phyloP scores from a whole-genome alignment of 352 stramenopile genomes.

The Phytophthora niederhauseri region DNA sequence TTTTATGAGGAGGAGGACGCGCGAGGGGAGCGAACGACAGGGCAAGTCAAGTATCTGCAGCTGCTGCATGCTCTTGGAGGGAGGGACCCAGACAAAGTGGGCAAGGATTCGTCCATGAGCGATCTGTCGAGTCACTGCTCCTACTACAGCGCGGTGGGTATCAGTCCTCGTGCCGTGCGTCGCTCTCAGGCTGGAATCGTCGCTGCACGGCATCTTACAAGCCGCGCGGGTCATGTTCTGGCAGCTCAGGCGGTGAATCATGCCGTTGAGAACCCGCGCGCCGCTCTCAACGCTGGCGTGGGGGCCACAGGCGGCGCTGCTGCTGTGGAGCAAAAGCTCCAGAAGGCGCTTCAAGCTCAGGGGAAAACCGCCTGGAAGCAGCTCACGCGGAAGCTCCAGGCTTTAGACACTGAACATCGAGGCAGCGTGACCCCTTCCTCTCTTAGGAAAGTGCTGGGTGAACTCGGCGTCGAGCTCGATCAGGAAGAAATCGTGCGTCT shows the following conservation, averaged over 20 bases:
- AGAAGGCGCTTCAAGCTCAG: constrained; percentile 52
- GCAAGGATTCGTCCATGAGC: constrained; percentile 61
- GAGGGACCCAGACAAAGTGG: constrained; percentile 58
- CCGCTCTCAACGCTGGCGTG: constrained; percentile 41
- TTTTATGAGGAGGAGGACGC: constrained; percentile 69
- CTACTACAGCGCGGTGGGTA: constrained; percentile 77
- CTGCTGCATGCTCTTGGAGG: constrained; percentile 66
- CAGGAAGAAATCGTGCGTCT: constrained; percentile 69
- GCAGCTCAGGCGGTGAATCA: constrained; percentile 47
- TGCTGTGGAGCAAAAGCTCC: constrained; percentile 69
- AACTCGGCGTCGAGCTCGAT: constrained; percentile 56
- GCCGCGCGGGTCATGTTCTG: constrained; percentile 42
- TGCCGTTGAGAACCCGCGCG: constrained; percentile 30
- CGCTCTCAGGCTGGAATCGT: constrained; percentile 26
- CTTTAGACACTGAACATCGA: constrained; percentile 60
- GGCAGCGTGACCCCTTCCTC: constrained; percentile 51
- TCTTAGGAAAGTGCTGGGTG: constrained; percentile 69
- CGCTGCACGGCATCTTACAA: constrained; percentile 30
- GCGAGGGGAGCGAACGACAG: constrained; percentile 40
- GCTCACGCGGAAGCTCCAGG: constrained; percentile 60
- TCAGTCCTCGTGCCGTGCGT: constrained; percentile 56
- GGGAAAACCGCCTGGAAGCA: constrained; percentile 67
- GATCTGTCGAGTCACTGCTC: constrained; percentile 80
- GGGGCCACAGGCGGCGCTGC: constrained; percentile 34
- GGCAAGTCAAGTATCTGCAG: constrained; percentile 67